A percentile compares a stretch with the other conserved stretches of the same genome.
Conservation (phyloP, 2,329 filamentous ascomycete species). For the Fusarium papillatum region DNA sequence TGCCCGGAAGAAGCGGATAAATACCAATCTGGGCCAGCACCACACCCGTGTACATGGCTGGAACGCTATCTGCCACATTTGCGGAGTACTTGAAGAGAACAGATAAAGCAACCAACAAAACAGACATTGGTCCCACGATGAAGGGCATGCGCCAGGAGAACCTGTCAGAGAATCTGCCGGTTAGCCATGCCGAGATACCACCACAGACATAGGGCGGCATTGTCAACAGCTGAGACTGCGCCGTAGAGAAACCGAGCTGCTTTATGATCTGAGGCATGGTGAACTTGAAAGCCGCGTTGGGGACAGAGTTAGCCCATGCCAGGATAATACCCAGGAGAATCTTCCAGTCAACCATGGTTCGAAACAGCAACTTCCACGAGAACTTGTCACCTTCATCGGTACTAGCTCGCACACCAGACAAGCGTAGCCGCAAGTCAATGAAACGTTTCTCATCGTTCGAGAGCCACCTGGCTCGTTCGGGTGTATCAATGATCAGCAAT, state of each 20-base stretch:
- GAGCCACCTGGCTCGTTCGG: constrained; percentile 49
- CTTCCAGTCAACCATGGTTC: constrained; percentile 57
- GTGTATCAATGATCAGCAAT: constrained; percentile 59
- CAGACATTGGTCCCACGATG: constrained; percentile 47
- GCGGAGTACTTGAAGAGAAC: constrained; percentile 51
- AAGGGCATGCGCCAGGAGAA: constrained; percentile 55
- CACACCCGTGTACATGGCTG: constrained; percentile 27
- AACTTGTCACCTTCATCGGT: constrained; percentile 42
- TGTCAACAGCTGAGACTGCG: constrained; percentile 43
- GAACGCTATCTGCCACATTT: constrained; percentile 53
- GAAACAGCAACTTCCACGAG: constrained; percentile 42
- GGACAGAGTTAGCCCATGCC: constrained; percentile 47
- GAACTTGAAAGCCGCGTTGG: constrained; percentile 43
- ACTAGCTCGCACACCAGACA: constrained; percentile 47
- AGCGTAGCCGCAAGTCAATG: constrained; percentile 42
- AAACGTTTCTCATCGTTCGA: constrained; percentile 52
- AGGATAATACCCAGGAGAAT: constrained; percentile 49
- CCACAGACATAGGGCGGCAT: constrained; percentile 53
- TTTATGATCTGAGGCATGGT: constrained; percentile 53
- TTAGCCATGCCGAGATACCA: constrained; percentile 42
- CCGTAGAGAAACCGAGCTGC: constrained; percentile 53
- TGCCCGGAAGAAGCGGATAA: constrained; percentile 48
- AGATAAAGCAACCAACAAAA: constrained; percentile 47
- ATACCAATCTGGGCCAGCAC: constrained; percentile 38
- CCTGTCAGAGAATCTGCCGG: constrained; percentile 50